phyloP scores from a whole-genome alignment of 148 eudicot species.

The Arbutus unedo region DNA sequence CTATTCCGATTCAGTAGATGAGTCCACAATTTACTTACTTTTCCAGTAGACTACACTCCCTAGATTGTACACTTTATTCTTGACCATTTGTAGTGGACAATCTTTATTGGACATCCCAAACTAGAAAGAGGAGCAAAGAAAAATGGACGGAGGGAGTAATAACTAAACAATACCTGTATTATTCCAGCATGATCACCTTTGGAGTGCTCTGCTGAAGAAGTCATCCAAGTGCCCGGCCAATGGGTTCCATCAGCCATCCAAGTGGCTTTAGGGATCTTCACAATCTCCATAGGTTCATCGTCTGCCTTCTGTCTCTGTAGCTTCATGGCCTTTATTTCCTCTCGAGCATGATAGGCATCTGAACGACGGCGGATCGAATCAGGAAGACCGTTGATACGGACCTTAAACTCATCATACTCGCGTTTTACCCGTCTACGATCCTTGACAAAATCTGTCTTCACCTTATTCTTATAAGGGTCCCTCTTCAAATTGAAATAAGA shows the following conservation, averaged over 20 bases:
- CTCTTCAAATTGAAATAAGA: conserved; percentile 71
- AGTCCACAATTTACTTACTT: background rate
- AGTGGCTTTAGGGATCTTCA: conserved; percentile 79
- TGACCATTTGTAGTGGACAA: background rate
- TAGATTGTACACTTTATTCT: background rate
- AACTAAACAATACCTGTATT: conserved; percentile 57
- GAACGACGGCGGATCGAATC: conserved; percentile 85
- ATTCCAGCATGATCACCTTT: conserved; percentile 93
- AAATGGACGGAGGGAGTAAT: background rate
- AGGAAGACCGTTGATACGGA: conserved; percentile 79
- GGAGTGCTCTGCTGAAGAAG: conserved; percentile 61
- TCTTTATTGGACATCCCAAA: background rate
- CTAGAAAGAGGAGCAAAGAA: background rate
- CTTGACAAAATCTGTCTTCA: conserved; percentile 72
- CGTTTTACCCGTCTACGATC: conserved; percentile 89
- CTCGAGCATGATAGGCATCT: conserved; percentile 89
- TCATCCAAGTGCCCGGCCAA: conserved; percentile 95
- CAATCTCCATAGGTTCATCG: conserved; percentile 60
- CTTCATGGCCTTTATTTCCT: conserved; percentile 72
- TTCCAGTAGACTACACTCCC: background rate
- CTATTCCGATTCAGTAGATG: background rate
- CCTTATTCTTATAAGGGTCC: conserved; percentile 87
- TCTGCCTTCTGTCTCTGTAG: conserved; percentile 53
- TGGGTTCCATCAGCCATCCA: conserved; percentile 98
- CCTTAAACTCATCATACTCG: conserved; percentile 93